Conservation (phyloP, 768 basidiomycete species). For the Boletus coccyginus region DNA sequence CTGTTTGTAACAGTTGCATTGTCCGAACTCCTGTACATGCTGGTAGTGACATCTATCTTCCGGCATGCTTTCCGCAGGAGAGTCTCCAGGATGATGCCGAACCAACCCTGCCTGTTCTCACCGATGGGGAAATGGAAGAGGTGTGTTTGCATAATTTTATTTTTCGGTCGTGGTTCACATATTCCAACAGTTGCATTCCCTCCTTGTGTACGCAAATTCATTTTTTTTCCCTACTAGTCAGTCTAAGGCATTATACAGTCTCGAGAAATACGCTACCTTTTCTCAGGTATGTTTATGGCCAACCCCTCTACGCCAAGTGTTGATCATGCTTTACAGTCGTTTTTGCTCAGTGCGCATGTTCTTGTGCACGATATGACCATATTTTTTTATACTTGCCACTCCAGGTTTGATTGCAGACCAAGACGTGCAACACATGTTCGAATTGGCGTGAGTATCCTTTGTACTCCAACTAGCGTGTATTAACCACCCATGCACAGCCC, state of each 20-base stretch:
- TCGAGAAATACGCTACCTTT: no score
- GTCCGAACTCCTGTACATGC: constrained; percentile 37
- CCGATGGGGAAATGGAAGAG: constrained; percentile 46
- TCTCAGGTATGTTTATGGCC: no score
- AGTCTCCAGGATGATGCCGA: constrained; percentile 15
- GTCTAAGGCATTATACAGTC: constrained; percentile 31
- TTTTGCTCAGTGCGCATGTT: constrained; percentile 18
- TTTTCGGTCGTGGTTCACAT: background rate
- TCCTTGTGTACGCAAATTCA: constrained; percentile 47
- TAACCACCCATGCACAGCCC: constrained; percentile 25
- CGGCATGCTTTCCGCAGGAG: constrained; percentile 51
- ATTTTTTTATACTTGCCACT: background rate
- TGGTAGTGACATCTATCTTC: constrained; percentile 44
- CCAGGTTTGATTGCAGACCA: constrained; percentile 24
- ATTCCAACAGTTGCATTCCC: constrained; percentile 46
- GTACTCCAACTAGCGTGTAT: constrained; percentile 11
- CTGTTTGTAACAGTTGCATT: constrained; percentile 38
- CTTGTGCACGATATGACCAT: background rate
- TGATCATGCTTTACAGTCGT: constrained; percentile 19
- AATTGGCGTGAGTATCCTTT: constrained; percentile 20
- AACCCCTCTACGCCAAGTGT: constrained; percentile 36
- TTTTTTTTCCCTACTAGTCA: background rate
- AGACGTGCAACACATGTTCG: constrained; percentile 28
- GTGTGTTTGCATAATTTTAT: constrained; percentile 24
- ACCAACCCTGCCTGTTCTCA: constrained; percentile 31